These are phyloP conservation scores for Alternaria consortialis DNA, from an alignment of 2,329 filamentous ascomycete species.

Conservation along the genomic window DNA sequence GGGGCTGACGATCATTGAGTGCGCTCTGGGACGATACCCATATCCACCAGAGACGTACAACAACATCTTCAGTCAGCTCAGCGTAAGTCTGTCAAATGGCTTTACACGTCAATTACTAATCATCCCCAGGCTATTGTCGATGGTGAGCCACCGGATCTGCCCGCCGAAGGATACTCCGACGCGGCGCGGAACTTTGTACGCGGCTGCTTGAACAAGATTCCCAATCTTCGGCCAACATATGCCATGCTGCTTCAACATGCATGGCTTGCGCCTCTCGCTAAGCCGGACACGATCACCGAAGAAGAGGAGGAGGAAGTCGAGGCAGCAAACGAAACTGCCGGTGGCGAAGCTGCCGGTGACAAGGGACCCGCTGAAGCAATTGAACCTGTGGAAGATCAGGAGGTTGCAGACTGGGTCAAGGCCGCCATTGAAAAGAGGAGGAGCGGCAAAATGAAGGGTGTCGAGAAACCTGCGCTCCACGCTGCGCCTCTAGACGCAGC, in stretches of 20 bases:
- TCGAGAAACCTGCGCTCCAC: constrained; percentile 81
- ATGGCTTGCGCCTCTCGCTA: constrained; percentile 81
- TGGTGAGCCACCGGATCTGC: constrained; percentile 91
- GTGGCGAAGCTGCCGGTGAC: constrained; percentile 50
- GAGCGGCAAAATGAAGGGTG: constrained; percentile 61
- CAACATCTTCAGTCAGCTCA: constrained; percentile 97
- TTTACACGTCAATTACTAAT: constrained; percentile 3
- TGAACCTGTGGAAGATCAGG: constrained; percentile 69
- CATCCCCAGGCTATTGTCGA: constrained; percentile 86
- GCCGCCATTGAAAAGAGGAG: constrained; percentile 73
- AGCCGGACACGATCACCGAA: constrained; percentile 77
- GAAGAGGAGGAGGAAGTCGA: constrained; percentile 69
- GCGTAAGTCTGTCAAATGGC: constrained; percentile 68
- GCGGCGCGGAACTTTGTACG: constrained; percentile 86
- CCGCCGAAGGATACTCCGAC: constrained; percentile 78
- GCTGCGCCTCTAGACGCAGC: constrained; percentile 79
- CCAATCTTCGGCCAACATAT: constrained; percentile 92
- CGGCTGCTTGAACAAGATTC: constrained; percentile 90
- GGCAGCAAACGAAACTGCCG: constrained; percentile 54
- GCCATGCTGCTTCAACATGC: constrained; percentile 86
- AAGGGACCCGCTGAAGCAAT: constrained; percentile 37
- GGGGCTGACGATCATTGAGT: constrained; percentile 93
- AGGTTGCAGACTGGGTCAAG: constrained; percentile 87
- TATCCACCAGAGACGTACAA: constrained; percentile 97
- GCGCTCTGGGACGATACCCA: constrained; percentile 91